A percentile compares a stretch with the other conserved stretches of the same genome.
Evolutionary conservation across 1,139 yeast species (phyloP).

Genomic region (Wickerhamomyces sp.): DNA sequence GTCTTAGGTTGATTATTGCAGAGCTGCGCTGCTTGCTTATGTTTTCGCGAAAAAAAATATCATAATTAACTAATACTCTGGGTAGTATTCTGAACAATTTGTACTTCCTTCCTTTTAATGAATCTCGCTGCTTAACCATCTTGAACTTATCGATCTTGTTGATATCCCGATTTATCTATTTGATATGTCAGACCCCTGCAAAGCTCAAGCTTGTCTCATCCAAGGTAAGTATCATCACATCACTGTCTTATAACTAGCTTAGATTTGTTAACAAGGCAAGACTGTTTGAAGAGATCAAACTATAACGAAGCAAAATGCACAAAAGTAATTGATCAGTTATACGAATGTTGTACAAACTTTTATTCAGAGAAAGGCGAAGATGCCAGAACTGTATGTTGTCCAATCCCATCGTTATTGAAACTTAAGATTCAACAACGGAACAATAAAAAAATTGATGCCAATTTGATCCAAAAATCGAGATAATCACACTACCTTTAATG

Average conservation of each 20-base stretch:
- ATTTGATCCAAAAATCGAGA: conserved; percentile 26
- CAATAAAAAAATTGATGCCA: conserved; percentile 49
- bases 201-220: conserved; percentile 64
- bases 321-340: conserved; percentile 50
- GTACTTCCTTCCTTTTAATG: no score
- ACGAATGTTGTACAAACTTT: conserved; percentile 54
- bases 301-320: conserved; percentile 64
- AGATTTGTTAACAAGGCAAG: conserved; percentile 15
- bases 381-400: conserved; percentile 63
- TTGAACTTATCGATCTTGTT: background rate
- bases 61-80: no score
- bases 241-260: no score
- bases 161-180: background rate
- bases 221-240: conserved; percentile 37
- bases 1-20: no score
- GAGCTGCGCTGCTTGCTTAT: no score
- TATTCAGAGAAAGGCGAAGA: conserved; percentile 48
- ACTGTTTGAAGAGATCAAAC: conserved; percentile 46
- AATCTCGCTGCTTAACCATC: background rate
- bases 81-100: no score
- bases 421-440: conserved; percentile 55
- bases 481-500: background rate
- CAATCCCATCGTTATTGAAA: conserved; percentile 48
- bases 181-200: conserved; percentile 43
- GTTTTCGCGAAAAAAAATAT: background rate